Evolutionary conservation across 768 basidiomycete species (phyloP).

Genomic region (Suillus brevipes): DNA sequence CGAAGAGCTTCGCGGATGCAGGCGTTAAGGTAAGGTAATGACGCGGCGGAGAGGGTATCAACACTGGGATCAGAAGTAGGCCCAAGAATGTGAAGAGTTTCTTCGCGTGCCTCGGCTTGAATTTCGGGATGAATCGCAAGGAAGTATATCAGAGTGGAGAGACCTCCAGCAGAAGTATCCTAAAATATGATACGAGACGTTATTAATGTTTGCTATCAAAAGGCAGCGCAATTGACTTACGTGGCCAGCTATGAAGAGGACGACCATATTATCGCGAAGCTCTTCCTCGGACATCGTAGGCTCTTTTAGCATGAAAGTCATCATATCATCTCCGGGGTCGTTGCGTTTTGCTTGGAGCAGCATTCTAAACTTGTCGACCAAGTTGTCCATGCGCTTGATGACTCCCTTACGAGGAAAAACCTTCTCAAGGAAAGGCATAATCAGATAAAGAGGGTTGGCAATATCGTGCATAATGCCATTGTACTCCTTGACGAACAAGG

Average conservation of each 20-base stretch:
- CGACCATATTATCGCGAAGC: constrained; percentile 37
- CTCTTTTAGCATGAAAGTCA: constrained; percentile 39
- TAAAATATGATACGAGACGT: constrained; percentile 12
- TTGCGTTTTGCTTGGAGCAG: constrained; percentile 31
- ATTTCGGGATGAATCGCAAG: constrained; percentile 38
- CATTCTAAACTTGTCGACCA: constrained; percentile 28
- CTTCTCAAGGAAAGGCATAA: constrained; percentile 34
- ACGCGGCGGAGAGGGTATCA: constrained; percentile 24
- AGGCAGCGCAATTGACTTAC: constrained; percentile 21
- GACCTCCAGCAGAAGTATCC: constrained; percentile 41
- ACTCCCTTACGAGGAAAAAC: constrained; percentile 30
- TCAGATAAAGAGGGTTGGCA: constrained; percentile 34
- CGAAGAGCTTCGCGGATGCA: constrained; percentile 43
- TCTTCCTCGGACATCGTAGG: constrained; percentile 35
- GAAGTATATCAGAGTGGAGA: constrained; percentile 38
- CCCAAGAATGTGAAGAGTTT: constrained; percentile 35
- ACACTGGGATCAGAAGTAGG: constrained; percentile 31
- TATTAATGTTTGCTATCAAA: neutral
- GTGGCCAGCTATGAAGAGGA: constrained; percentile 43
- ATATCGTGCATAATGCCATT: constrained; percentile 38
- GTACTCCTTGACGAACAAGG: constrained; percentile 38
- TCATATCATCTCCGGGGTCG: constrained; percentile 35
- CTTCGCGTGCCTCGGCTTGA: constrained; percentile 37
- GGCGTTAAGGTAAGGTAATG: constrained; percentile 35
- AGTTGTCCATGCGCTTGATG: constrained; percentile 31